Evolutionary conservation across 768 basidiomycete genomes (phyloP).

Genomic region (Psilocybe subaeruginosa): DNA sequence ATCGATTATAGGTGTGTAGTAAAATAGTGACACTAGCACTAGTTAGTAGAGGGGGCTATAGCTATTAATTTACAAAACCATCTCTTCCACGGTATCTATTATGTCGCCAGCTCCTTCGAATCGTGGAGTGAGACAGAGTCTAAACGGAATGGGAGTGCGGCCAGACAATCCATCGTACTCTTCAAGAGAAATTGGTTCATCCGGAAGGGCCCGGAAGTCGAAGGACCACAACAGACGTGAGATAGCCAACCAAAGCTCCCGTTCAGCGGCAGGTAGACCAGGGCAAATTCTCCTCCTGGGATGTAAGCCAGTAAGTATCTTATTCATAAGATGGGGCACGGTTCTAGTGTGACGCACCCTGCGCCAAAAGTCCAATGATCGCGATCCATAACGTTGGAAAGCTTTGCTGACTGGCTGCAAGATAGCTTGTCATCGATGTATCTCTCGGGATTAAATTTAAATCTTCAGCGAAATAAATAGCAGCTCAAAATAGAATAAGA

Average conservation of each 20-base stretch:
- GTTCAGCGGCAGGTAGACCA: slow-evolving; percentile 45
- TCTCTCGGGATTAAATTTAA: slow-evolving; percentile 37
- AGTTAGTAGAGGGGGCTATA: no score
- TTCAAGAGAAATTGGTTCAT: slow-evolving; percentile 45
- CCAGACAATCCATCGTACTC: slow-evolving; percentile 54
- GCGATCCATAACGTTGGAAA: slow-evolving; percentile 40
- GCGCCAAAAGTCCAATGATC: slow-evolving; percentile 54
- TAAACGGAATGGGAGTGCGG: slow-evolving; percentile 33
- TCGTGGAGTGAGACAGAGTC: neutral
- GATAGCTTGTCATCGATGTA: slow-evolving; percentile 38
- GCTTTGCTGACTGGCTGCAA: slow-evolving; percentile 43
- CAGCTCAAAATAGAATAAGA: slow-evolving; percentile 11
- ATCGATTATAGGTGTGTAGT: neutral
- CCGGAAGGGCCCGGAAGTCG: slow-evolving; percentile 39
- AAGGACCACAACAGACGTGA: slow-evolving; percentile 52
- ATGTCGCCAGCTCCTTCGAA: neutral
- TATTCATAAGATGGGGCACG: no score
- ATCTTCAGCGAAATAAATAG: neutral
- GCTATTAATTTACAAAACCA: neutral
- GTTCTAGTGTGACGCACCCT: slow-evolving; percentile 32
- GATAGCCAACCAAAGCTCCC: slow-evolving; percentile 47
- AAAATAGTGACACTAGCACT: no score
- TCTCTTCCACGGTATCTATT: neutral
- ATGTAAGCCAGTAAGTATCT: neutral
- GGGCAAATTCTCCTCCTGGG: slow-evolving; percentile 42